Conservation (phyloP, 1,284 basidiomycete genomes). For the Puccinia horiana region DNA sequence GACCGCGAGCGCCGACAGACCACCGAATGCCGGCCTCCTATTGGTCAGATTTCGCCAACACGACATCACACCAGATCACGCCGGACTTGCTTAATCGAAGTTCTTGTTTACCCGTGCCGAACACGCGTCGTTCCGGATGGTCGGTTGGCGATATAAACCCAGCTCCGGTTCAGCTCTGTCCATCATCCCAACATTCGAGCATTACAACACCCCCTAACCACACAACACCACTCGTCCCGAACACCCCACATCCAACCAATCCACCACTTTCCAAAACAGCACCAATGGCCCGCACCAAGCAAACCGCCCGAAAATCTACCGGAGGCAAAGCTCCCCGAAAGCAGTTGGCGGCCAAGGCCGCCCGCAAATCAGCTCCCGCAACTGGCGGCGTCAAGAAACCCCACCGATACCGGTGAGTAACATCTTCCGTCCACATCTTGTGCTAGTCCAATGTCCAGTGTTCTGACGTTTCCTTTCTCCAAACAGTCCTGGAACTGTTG, state of each 20-base stretch:
- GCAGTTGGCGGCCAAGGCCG: conserved; percentile 64
- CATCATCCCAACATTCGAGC: no score
- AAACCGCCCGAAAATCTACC: conserved; percentile 68
- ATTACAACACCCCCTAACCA: no score
- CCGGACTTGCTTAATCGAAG: no score
- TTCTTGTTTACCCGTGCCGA: neutral
- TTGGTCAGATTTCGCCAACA: neutral
- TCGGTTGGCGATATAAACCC: neutral
- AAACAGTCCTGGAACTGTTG: conserved; percentile 57
- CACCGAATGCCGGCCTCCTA: neutral
- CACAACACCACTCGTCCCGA: no score
- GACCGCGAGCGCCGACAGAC: neutral
- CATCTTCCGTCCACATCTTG: conserved; percentile 61
- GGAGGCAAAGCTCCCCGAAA: conserved; percentile 68
- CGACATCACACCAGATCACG: no score
- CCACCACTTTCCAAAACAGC: neutral
- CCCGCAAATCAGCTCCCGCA: conserved; percentile 62
- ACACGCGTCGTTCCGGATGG: neutral
- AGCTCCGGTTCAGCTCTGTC: neutral
- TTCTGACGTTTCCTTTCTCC: neutral
- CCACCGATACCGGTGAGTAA: conserved; percentile 63
- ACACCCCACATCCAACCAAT: neutral
- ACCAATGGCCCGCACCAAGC: conserved; percentile 47
- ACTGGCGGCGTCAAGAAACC: conserved; percentile 66
- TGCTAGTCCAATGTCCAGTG: no score